These are phyloP conservation scores for Isatis tinctoria DNA, from an alignment of 345 rosid genomes.

Conservation along the genomic window DNA sequence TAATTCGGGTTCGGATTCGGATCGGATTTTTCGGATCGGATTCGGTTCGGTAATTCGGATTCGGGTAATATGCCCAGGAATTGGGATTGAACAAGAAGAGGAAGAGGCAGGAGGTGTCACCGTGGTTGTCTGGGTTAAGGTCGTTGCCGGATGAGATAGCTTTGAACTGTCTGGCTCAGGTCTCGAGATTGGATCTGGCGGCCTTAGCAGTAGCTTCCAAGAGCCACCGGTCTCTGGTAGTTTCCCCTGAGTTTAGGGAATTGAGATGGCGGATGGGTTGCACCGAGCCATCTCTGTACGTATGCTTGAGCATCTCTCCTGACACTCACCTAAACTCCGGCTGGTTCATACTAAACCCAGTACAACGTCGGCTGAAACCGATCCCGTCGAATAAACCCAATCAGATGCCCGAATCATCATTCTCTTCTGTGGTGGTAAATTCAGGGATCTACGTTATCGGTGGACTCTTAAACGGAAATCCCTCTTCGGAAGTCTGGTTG, in stretches of 20 bases:
- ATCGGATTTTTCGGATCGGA: too few species aligned
- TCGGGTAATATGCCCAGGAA: too few species aligned
- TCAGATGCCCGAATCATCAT: background rate
- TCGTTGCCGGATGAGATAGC: slow-evolving; percentile 58
- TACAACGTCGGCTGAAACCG: background rate
- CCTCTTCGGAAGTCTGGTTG: background rate
- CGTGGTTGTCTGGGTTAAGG: background rate
- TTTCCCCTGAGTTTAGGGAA: slow-evolving; percentile 33
- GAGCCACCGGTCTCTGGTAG: slow-evolving; percentile 26
- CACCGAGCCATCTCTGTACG: background rate
- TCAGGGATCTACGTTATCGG: background rate
- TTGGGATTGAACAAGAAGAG: background rate
- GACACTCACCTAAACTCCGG: background rate
- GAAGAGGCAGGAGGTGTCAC: background rate
- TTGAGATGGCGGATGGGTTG: background rate
- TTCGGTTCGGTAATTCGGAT: too few species aligned
- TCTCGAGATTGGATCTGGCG: slow-evolving; percentile 51
- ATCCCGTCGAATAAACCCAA: background rate
- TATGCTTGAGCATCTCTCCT: background rate
- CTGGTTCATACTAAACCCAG: background rate
- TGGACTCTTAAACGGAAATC: background rate
- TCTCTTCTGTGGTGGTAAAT: background rate
- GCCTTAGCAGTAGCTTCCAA: slow-evolving; percentile 56
- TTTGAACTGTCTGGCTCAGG: slow-evolving; percentile 48
- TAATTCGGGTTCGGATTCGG: too few species aligned